phyloP scores from a whole-genome alignment of 1,284 basidiomycete species.

The Ustilago sp. region DNA sequence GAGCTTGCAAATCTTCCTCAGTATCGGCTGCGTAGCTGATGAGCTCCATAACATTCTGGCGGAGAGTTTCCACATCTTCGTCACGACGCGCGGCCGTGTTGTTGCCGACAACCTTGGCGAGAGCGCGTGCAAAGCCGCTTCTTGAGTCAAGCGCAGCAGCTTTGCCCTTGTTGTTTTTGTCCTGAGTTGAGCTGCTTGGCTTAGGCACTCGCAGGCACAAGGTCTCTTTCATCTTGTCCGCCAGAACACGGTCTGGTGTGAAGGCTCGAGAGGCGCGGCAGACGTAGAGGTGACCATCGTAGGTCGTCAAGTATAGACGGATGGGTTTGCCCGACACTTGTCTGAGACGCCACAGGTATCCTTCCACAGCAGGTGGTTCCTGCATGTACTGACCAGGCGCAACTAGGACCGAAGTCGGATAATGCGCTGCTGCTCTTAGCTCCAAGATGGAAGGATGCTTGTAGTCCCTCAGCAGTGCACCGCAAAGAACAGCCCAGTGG shows the following conservation, averaged over 20 bases:
- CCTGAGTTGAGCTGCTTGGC: conserved; percentile 30
- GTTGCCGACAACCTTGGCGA: conserved; percentile 46
- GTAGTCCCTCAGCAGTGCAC: conserved; percentile 76
- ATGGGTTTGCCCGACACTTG: conserved; percentile 76
- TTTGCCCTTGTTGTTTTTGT: conserved; percentile 11
- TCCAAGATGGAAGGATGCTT: conserved; percentile 75
- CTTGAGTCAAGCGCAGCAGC: conserved; percentile 14
- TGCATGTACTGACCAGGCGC: conserved; percentile 75
- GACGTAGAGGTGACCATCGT: conserved; percentile 80
- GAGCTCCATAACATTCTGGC: conserved; percentile 55
- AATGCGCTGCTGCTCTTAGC: conserved; percentile 78
- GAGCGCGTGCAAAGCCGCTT: conserved; percentile 28
- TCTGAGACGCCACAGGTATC: conserved; percentile 79
- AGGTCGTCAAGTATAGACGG: conserved; percentile 78
- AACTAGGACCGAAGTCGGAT: conserved; percentile 74
- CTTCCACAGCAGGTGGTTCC: conserved; percentile 83
- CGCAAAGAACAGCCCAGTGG: conserved; percentile 80
- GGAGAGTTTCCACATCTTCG: conserved; percentile 69
- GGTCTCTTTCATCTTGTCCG: conserved; percentile 70
- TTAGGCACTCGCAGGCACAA: conserved; percentile 43
- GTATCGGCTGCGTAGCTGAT: conserved; percentile 50
- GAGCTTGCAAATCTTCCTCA: conserved; percentile 52
- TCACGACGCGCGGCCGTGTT: conserved; percentile 49
- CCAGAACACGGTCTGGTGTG: conserved; percentile 76
- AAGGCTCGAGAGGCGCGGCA: conserved; percentile 74